Evolutionary conservation across 208 protist genomes (phyloP), one percentile per base, ranked within the genome.

Genomic region (Wallacemonas sp.): DNA sequence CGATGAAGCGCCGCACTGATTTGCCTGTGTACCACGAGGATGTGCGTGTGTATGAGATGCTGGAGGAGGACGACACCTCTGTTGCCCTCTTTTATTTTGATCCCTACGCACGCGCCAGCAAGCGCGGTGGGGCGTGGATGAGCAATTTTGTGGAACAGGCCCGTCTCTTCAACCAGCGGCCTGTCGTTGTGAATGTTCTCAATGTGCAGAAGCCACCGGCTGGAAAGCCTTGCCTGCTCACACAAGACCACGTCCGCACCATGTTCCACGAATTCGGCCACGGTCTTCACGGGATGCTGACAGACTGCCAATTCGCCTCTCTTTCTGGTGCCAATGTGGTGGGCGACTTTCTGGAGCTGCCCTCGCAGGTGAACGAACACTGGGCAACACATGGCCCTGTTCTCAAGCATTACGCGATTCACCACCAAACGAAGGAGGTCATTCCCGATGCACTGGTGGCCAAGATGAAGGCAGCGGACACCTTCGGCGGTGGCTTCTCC

Each of bases 361-460:
- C 88, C 4, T 92, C 85, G 44, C 88, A 94, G 77, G 73, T 93
- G 45, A 89, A 88, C 64, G 84, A 94, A 64, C 86, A 94, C 66
- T 94, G 83, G 84, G 76, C 75, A 19, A 80, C 72, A 34, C 63
- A 86, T 70, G 49, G 73, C 19, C 26, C 66, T 9, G 85, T 86
- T n/a, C 72, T 93, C 22, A 36, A 74, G 44, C 15, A 79, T 65
- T 76, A 91, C 59, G 87, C 79, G 6, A 26, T 75, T 12, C 87
- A 94, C 72, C 75, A 84, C 70, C 42, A 84, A 45, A 94, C 82
- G 14, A 72, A 77, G 42, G 75, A 85, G 44, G 55, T 68, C 11
- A 77, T 93, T 2, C 81, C 80, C 6, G 58, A 74, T 4, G 68
- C 63, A 15, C 72, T 88, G 27, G 54, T 85, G 12, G 69, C 73